Percentiles rank a stretch among this genome's conserved stretches.
Conservation (phyloP, 208 protist genomes). For the Tetramitus jugosus region DNA sequence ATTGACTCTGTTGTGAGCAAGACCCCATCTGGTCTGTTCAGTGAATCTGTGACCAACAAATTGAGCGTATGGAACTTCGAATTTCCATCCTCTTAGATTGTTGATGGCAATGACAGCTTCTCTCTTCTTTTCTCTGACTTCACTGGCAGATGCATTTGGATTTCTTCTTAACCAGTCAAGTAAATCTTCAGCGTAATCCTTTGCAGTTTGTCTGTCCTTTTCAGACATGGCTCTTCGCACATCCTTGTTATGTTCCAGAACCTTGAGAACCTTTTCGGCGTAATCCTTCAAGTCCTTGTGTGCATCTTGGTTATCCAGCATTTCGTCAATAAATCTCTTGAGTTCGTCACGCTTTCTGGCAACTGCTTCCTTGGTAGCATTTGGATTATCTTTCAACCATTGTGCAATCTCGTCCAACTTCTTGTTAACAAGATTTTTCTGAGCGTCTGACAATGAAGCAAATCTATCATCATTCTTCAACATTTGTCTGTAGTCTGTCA, state of each 20-base stretch:
- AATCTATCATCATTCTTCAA: conserved; percentile 2
- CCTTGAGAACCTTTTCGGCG: background rate
- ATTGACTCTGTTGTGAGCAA: background rate
- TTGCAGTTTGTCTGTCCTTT: background rate
- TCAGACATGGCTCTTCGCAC: background rate
- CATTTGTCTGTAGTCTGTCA: background rate
- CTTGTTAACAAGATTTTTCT: conserved; percentile 42
- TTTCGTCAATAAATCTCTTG: conserved; percentile 42
- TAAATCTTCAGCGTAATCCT: background rate
- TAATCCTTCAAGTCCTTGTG: background rate
- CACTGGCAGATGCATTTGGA: background rate
- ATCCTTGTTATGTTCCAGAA: background rate
- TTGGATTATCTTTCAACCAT: conserved; percentile 88
- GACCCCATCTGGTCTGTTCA: background rate
- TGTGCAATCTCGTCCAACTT: conserved; percentile 68
- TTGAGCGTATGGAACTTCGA: background rate
- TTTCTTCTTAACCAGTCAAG: background rate
- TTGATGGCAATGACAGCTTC: background rate
- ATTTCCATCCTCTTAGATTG: background rate
- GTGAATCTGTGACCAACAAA: background rate
- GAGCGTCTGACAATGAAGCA: background rate
- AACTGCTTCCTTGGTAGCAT: conserved; percentile 83
- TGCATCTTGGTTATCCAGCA: background rate
- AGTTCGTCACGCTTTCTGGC: conserved; percentile 74
- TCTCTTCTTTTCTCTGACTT: background rate